Percentiles rank a stretch among this genome's conserved stretches.
Conservation (phyloP, 2,329 filamentous ascomycete species). For the Talaromyces sp. region DNA sequence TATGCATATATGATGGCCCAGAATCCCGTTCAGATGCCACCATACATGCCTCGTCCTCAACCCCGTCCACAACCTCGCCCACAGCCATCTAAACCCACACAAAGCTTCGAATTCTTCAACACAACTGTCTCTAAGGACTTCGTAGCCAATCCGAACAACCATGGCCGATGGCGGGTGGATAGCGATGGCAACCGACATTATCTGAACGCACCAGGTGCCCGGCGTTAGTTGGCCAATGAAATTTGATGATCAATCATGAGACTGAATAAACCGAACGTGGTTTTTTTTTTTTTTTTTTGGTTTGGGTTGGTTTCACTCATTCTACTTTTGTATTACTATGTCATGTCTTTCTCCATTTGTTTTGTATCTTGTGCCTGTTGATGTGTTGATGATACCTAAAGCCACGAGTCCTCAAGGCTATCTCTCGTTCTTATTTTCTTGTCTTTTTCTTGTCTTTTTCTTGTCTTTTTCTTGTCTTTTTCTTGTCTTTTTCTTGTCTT, state of each 20-base stretch:
- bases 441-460: neutral
- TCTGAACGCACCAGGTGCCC: constrained; percentile 21
- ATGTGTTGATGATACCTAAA: no score
- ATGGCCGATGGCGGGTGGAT: constrained; percentile 23
- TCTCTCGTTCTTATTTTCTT: neutral
- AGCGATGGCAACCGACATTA: constrained; percentile 17
- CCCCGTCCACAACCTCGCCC: neutral
- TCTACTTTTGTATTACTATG: neutral
- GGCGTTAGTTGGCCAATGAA: no score
- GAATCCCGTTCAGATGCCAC: neutral
- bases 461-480: neutral
- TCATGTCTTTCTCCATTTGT: neutral
- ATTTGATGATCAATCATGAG: no score
- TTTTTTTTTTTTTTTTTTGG: no score
- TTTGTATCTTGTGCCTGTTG: neutral
- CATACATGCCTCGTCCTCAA: neutral
- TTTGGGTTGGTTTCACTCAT: no score
- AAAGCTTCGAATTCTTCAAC: constrained; percentile 16
- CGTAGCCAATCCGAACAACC: constrained; percentile 28
- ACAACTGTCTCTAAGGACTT: constrained; percentile 20
- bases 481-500: neutral
- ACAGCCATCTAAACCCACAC: constrained; percentile 6
- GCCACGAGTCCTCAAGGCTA: no score
- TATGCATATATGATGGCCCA: neutral
- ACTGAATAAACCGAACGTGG: no score